These are phyloP conservation scores for Pisolithus orientalis DNA, from an alignment of 768 basidiomycete species.

Conservation along the genomic window DNA sequence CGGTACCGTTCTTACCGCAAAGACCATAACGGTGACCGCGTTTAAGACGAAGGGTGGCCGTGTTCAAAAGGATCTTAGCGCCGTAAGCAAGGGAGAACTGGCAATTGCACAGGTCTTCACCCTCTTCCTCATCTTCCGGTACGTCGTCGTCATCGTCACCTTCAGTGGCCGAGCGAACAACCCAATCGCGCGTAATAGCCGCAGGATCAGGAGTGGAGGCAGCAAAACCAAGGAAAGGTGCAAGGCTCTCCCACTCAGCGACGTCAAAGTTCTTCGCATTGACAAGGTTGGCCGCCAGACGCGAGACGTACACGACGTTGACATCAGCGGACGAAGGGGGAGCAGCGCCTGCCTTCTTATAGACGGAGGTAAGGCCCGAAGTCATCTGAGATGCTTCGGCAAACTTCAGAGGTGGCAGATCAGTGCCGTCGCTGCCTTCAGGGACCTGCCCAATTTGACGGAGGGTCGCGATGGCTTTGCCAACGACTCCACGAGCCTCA, in stretches of 20 bases:
- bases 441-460: conserved; percentile 93
- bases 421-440: conserved; percentile 74
- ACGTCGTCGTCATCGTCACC: conserved; percentile 62
- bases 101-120: conserved; percentile 98
- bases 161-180: conserved; percentile 82
- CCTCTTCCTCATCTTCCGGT: conserved; percentile 90
- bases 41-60: conserved; percentile 93
- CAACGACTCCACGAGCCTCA: conserved; percentile 90
- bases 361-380: conserved; percentile 62
- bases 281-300: conserved; percentile 81
- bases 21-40: conserved; percentile 98
- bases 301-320: conserved; percentile 62
- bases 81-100: conserved; percentile 98
- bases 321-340: conserved; percentile 53
- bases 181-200: conserved; percentile 75
- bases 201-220: conserved; percentile 58
- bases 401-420: conserved; percentile 80
- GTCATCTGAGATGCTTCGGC: conserved; percentile 65
- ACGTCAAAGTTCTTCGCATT: conserved; percentile 91
- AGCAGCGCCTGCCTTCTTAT: conserved; percentile 75
- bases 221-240: conserved; percentile 69
- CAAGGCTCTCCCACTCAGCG: conserved; percentile 78
- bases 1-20: conserved; percentile 97
- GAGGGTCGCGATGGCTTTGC: conserved; percentile 89
- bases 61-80: conserved; percentile 97